These are phyloP conservation scores for Neurospora sp. DNA, from an alignment of 495 filamentous ascomycete genomes.

Conservation along the genomic window DNA sequence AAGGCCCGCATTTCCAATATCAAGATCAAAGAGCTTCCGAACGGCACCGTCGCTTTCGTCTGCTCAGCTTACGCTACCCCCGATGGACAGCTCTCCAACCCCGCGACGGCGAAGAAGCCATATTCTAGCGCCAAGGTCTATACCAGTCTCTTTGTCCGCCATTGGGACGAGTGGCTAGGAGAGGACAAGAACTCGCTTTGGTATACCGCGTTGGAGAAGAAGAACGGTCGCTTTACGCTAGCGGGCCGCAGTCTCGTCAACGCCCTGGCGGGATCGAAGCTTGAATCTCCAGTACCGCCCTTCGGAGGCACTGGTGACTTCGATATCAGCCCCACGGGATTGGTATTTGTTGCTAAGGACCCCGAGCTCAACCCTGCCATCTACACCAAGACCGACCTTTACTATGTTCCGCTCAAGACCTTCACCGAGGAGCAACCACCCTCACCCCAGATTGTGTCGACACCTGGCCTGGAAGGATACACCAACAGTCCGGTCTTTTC, in stretches of 20 bases:
- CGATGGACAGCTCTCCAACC: conserved; percentile 52
- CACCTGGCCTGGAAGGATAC: conserved; percentile 54
- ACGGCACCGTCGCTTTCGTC: conserved; percentile 59
- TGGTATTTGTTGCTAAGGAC: conserved; percentile 82
- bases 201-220: conserved; percentile 53
- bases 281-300: conserved; percentile 52
- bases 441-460: conserved; percentile 34
- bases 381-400: conserved; percentile 72
- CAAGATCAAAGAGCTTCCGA: conserved; percentile 52
- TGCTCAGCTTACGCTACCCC: conserved; percentile 52
- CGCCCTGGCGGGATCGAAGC: conserved; percentile 43
- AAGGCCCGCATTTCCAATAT: conserved; percentile 63
- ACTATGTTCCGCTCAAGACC: conserved; percentile 55
- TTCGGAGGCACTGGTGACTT: conserved; percentile 48
- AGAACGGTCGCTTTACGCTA: conserved; percentile 32
- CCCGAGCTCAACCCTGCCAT: conserved; percentile 65
- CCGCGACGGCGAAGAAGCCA: conserved; percentile 43
- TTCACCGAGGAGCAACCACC: conserved; percentile 44
- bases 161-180: conserved; percentile 65
- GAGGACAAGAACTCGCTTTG: conserved; percentile 64
- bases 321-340: conserved; percentile 42
- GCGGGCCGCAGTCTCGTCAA: conserved; percentile 38
- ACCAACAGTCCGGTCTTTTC: conserved; percentile 67
- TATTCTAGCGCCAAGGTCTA: conserved; percentile 56
- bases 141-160: conserved; percentile 59